Base-by-base conservation (phyloP, 2,329 filamentous ascomycete species). In the Colletotrichum tamarilloi region DNA sequence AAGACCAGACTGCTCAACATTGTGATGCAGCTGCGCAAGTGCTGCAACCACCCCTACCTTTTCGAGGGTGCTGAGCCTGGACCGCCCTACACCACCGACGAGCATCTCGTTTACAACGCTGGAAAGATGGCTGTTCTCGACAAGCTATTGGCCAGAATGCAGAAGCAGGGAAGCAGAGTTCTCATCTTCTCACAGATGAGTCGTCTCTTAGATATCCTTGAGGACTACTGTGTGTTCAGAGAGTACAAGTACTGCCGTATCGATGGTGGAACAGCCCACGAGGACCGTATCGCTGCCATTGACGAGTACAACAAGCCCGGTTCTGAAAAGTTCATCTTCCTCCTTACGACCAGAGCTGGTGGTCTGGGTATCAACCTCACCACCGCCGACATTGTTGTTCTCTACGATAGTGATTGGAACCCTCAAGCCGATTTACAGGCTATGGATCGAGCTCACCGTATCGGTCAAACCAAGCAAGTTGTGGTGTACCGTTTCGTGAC, bases 141-240 rank as follows among this genome's bases (percentile, higher is more conserved):
- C 86, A 97, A 95, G 84, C 90, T 99, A 12, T 87, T 99, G 62
- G 92, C 89, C 78, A 91, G 95, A 59, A 91, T 99, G 85, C 89
- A 95, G 82, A 90, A 89, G 59, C 93, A 98, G 80, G 97, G 95
- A 55, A 98, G 95, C 80, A 91, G 97, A 76, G 95, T 99, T n/a
- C 90, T 99, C 68, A 98, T 99, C 78, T 99, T 99, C 85, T 99
- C 97, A 0, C 97, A 99, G 80, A 99, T 99, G 97, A 98, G 95
- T 79, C 94, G 97, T 89, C 89, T 98, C 52, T 87, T 99, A 55
- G 97, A 99, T 80, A 99, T 99, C 66, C 89, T 99, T 19, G 97
- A 99, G 81, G 97, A 99, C 82, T 99, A 99, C 83, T 98, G 96
- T 76, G 95, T 98, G 57, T 98, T 99, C 87, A 91, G 95, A 71